Conservation (phyloP, 768 basidiomycete genomes). For the Pluteus cervinus region DNA sequence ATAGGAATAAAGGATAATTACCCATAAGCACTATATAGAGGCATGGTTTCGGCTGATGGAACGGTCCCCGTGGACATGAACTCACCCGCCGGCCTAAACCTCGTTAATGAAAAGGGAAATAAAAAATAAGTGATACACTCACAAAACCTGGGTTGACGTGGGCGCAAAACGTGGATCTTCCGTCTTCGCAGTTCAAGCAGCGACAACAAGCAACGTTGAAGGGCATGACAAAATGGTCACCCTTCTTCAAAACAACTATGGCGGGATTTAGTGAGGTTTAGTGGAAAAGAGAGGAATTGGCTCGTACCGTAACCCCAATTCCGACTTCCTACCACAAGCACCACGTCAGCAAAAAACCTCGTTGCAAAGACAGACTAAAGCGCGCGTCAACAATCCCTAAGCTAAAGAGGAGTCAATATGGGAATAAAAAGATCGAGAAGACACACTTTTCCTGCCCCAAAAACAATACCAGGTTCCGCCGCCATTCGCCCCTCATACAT, state of each 20-base stretch:
- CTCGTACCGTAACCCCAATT: conserved; percentile 33
- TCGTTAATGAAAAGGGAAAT: background rate
- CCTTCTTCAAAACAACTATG: conserved; percentile 49
- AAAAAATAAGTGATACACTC: too few relatives aligned
- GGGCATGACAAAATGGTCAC: conserved; percentile 56
- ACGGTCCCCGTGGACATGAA: too few relatives aligned
- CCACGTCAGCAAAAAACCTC: too few relatives aligned
- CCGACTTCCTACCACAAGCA: conserved; percentile 36
- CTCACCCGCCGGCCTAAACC: conserved; percentile 42
- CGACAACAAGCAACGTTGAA: conserved; percentile 56
- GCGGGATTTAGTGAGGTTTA: too few relatives aligned
- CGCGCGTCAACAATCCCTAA: too few relatives aligned
- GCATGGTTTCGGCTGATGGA: too few relatives aligned
- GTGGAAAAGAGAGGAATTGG: too few relatives aligned
- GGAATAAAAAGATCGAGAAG: too few relatives aligned
- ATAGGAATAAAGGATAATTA: too few relatives aligned
- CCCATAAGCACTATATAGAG: too few relatives aligned
- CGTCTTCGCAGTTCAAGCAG: conserved; percentile 50
- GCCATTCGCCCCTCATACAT: conserved; percentile 54
- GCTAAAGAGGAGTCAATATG: too few relatives aligned
- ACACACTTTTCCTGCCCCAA: conserved; percentile 49
- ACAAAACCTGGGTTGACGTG: conserved; percentile 54
- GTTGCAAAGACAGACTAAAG: too few relatives aligned
- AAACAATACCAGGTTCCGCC: conserved; percentile 41
- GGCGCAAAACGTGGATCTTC: conserved; percentile 50